Percentiles rank a stretch among this genome's conserved stretches.
Evolutionary conservation across 768 basidiomycete genomes (phyloP).

Genomic region (Gymnopilus dilepis): DNA sequence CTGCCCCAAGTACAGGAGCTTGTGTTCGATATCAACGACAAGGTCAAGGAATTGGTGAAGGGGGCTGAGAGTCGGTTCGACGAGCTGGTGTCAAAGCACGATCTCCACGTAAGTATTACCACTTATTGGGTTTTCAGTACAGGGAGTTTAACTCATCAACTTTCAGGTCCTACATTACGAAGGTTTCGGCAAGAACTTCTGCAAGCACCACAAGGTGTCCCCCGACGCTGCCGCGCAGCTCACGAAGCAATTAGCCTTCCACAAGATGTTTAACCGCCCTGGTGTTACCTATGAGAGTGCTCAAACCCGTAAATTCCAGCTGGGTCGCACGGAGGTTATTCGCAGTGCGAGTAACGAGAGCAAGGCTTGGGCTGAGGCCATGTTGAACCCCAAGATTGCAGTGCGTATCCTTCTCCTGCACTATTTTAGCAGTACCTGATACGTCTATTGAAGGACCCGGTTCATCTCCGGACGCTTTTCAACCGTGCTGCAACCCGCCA

Average conservation of each 20-base stretch:
- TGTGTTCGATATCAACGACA: conserved; percentile 66
- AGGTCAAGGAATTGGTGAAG: conserved; percentile 56
- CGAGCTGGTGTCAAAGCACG: conserved; percentile 75
- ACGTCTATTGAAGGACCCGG: conserved; percentile 30
- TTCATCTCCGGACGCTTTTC: conserved; percentile 69
- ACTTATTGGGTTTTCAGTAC: neutral
- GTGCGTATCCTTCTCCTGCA: conserved; percentile 39
- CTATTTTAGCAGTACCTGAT: neutral
- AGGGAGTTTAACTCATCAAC: neutral
- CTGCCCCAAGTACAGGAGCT: conserved; percentile 72
- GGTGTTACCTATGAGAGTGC: conserved; percentile 92
- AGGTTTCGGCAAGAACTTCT: conserved; percentile 85
- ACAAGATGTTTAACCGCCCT: conserved; percentile 78
- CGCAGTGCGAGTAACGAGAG: conserved; percentile 83
- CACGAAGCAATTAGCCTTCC: conserved; percentile 94
- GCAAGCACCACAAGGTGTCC: conserved; percentile 82
- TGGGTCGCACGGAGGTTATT: conserved; percentile 95
- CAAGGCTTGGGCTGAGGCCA: conserved; percentile 87
- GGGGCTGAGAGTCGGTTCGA: conserved; percentile 74
- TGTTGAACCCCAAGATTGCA: conserved; percentile 60
- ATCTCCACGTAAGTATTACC: conserved; percentile 60
- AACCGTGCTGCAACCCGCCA: conserved; percentile 80
- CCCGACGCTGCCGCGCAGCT: conserved; percentile 97
- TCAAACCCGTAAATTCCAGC: conserved; percentile 91
- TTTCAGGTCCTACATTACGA: conserved; percentile 82